phyloP scores from a whole-genome alignment of 176 grass and related monocot genomes.

The Musa acuminata region DNA sequence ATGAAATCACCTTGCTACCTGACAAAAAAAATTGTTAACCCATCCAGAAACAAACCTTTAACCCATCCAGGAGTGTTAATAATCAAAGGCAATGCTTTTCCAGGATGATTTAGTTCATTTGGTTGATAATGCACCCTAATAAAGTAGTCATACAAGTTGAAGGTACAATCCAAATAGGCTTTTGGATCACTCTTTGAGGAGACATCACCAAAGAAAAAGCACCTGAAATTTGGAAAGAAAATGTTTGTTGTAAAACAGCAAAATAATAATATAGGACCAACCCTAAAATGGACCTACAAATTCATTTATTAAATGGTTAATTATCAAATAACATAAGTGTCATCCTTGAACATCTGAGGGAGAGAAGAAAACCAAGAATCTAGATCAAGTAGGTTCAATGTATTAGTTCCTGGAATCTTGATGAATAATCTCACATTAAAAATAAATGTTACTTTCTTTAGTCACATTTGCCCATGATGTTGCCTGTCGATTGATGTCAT shows the following conservation, averaged over 20 bases:
- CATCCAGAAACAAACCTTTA: conserved; percentile 11
- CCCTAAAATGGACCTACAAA: not conserved
- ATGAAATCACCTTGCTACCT: not conserved
- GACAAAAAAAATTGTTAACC: not conserved
- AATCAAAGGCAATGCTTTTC: conserved; percentile 18
- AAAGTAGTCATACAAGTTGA: conserved; percentile 63
- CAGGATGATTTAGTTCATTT: conserved; percentile 20
- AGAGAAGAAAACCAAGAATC: no score
- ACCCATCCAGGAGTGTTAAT: conserved; percentile 23
- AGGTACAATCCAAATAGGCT: conserved; percentile 58
- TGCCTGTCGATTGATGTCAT: no score
- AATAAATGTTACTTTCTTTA: no score
- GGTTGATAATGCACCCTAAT: conserved; percentile 28
- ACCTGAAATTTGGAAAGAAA: conserved; percentile 34
- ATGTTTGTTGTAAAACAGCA: not conserved
- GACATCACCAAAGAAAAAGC: conserved; percentile 73
- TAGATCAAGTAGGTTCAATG: no score
- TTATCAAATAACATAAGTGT: no score
- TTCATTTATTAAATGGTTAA: no score
- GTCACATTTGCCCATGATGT: no score
- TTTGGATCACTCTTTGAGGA: conserved; percentile 89
- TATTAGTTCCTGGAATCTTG: no score
- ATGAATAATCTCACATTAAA: no score
- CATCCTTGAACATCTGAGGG: no score
- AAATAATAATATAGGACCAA: not conserved